Conservation (phyloP, 179 eudicot genomes). For the Spergularia azorica region DNA sequence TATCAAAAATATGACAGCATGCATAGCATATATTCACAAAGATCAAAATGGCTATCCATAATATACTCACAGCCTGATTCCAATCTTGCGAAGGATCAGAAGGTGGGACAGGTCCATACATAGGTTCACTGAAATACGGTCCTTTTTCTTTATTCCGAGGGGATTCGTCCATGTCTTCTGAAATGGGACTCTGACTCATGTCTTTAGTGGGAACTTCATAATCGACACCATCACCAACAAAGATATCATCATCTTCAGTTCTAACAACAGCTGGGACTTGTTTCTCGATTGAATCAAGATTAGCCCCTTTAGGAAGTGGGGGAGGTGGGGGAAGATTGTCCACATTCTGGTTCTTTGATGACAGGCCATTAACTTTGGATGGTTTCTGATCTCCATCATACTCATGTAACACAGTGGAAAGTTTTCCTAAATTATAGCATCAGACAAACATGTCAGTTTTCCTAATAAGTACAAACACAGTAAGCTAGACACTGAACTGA, state of each 20-base stretch:
- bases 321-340: conserved; percentile 80
- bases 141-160: conserved; percentile 74
- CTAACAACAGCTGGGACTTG: conserved; percentile 62
- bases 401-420: conserved; percentile 39
- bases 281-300: conserved; percentile 56
- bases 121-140: conserved; percentile 71
- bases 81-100: conserved; percentile 76
- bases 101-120: conserved; percentile 91
- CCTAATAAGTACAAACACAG: background rate
- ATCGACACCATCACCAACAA: conserved; percentile 87
- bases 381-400: conserved; percentile 62
- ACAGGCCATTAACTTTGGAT: conserved; percentile 45
- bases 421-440: conserved; percentile 53
- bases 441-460: conserved; percentile 3
- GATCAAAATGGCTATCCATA: conserved; percentile 4
- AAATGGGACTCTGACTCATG: conserved; percentile 86
- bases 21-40: conserved; percentile 1
- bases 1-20: conserved; percentile 29
- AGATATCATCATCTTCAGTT: conserved; percentile 84
- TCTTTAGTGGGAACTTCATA: conserved; percentile 75
- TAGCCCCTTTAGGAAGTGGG: conserved; percentile 55
- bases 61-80: conserved; percentile 67
- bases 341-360: conserved; percentile 46
- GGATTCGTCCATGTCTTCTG: conserved; percentile 98
- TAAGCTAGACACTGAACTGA: background rate